Conservation (phyloP, 495 filamentous ascomycete genomes). For the Jackrogersella minutella region DNA sequence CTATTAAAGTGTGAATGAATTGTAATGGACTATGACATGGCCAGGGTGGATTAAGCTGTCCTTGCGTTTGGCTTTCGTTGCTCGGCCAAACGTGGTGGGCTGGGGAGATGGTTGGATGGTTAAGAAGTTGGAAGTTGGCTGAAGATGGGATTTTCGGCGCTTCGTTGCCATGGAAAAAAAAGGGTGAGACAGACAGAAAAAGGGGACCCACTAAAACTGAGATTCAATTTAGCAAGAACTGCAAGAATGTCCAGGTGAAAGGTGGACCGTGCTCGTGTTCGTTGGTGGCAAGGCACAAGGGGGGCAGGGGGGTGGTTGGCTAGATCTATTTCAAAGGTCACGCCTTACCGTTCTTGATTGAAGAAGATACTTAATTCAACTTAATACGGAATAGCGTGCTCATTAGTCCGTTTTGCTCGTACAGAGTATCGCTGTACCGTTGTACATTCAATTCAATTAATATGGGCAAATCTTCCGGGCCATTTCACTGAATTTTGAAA, state of each 20-base stretch:
- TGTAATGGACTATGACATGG: constrained; percentile 31
- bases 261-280: constrained; percentile 34
- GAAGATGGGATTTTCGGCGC: constrained; percentile 3
- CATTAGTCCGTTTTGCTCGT: background rate
- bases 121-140: constrained; percentile 9
- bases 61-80: constrained; percentile 29
- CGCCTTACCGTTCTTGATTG: background rate
- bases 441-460: too few species aligned
- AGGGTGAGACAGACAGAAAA: constrained; percentile 40
- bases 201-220: background rate
- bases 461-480: too few species aligned
- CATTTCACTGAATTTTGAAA: too few species aligned
- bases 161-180: constrained; percentile 30
- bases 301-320: background rate
- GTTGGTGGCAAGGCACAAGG: constrained; percentile 12
- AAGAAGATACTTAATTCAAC: background rate
- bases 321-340: background rate
- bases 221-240: background rate
- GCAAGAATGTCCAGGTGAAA: background rate
- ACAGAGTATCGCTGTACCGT: too few species aligned
- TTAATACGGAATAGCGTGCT: background rate
- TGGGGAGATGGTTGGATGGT: constrained; percentile 5
- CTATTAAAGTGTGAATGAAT: constrained; percentile 13
- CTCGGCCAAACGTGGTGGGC: constrained; percentile 36
- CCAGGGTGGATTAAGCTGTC: constrained; percentile 5